A percentile compares a stretch with the other conserved stretches of the same genome.
Conservation (phyloP, 352 stramenopile species). For the Phytophthora constricta region DNA sequence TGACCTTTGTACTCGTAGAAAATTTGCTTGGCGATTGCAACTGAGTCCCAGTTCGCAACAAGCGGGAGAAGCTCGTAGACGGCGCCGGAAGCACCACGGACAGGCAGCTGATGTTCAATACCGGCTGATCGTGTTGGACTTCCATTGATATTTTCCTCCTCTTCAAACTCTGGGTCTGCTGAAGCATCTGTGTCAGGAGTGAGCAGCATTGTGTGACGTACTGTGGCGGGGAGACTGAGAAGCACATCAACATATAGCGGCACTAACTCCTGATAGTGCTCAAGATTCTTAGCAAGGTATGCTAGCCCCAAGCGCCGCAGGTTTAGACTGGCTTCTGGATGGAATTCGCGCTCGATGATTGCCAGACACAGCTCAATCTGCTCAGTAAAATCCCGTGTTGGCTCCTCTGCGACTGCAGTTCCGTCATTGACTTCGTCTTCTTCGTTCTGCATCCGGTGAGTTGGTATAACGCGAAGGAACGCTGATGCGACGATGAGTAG, state of each 20-base stretch:
- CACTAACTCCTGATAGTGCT: slow-evolving; percentile 76
- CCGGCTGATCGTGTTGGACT: background rate
- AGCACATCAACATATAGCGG: slow-evolving; percentile 82
- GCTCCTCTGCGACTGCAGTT: slow-evolving; percentile 10
- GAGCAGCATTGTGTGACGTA: slow-evolving; percentile 52
- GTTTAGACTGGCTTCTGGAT: slow-evolving; percentile 57
- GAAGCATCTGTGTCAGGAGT: background rate
- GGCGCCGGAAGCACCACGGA: slow-evolving; percentile 61
- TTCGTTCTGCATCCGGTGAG: slow-evolving; percentile 19
- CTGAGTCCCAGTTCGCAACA: slow-evolving; percentile 61
- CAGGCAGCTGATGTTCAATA: slow-evolving; percentile 48
- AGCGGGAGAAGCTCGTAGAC: slow-evolving; percentile 57
- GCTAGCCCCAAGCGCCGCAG: slow-evolving; percentile 66
- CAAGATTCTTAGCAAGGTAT: slow-evolving; percentile 63
- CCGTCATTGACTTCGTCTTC: slow-evolving; percentile 22
- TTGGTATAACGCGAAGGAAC: slow-evolving; percentile 50
- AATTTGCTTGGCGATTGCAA: slow-evolving; percentile 76
- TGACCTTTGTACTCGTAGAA: slow-evolving; percentile 67
- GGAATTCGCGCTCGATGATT: slow-evolving; percentile 80
- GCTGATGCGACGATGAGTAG: slow-evolving; percentile 70
- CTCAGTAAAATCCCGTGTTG: slow-evolving; percentile 55
- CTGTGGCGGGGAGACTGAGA: slow-evolving; percentile 53
- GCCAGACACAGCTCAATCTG: slow-evolving; percentile 75
- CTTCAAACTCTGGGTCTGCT: slow-evolving; percentile 3
- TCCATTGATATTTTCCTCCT: slow-evolving; percentile 3